Conservation (phyloP, 1,139 yeast genomes). For the Suhomyces bribrorum region DNA sequence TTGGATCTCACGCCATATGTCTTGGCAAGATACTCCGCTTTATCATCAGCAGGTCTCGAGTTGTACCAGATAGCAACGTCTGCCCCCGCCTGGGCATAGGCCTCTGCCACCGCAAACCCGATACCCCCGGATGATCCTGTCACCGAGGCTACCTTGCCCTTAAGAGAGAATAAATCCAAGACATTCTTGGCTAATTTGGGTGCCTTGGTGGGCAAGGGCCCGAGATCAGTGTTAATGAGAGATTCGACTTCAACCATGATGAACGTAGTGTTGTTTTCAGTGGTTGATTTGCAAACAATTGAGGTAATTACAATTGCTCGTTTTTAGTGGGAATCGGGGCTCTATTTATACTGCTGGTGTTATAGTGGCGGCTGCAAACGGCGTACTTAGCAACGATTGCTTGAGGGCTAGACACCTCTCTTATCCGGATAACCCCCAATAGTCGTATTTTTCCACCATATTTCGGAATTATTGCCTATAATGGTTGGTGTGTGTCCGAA, state of each 20-base stretch:
- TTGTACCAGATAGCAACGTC: constrained; percentile 86
- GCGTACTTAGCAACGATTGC: neutral
- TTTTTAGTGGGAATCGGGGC: too few species aligned
- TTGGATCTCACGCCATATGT: constrained; percentile 66
- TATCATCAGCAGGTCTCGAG: constrained; percentile 58
- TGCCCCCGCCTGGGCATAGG: constrained; percentile 89
- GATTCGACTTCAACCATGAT: constrained; percentile 12
- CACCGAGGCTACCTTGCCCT: constrained; percentile 85
- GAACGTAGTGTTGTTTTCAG: neutral
- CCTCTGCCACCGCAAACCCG: constrained; percentile 82
- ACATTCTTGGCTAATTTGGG: constrained; percentile 30
- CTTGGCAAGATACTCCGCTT: constrained; percentile 57
- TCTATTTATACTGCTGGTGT: neutral
- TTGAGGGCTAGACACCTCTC: neutral
- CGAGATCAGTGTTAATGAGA: constrained; percentile 14
- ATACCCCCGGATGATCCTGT: constrained; percentile 89
- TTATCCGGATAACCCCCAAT: neutral
- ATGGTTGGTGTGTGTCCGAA: too few species aligned
- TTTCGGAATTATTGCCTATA: too few species aligned
- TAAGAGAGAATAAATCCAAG: constrained; percentile 60
- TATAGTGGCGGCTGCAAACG: neutral
- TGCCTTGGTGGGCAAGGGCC: constrained; percentile 25
- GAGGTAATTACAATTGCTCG: too few species aligned
- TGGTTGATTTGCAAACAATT: too few species aligned
- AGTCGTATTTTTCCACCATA: neutral